phyloP scores from a whole-genome alignment of 495 filamentous ascomycete genomes.

The Rhypophila decipiens region DNA sequence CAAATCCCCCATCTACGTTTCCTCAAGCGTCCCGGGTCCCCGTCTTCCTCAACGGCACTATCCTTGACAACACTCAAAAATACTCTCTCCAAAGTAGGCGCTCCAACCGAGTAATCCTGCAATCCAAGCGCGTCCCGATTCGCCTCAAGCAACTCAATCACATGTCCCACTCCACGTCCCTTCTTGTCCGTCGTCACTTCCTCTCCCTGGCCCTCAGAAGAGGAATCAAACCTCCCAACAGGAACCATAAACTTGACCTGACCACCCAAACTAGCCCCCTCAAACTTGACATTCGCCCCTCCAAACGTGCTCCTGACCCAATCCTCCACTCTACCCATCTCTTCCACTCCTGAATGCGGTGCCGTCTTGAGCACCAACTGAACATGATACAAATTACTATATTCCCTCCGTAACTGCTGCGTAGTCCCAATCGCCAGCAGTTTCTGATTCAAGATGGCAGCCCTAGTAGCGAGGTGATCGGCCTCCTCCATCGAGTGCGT shows the following conservation, averaged over 20 bases:
- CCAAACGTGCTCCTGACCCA: conserved; percentile 55
- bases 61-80: conserved; percentile 71
- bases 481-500: conserved; percentile 76
- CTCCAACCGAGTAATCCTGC: conserved; percentile 68
- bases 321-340: conserved; percentile 53
- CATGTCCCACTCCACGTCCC: conserved; percentile 26
- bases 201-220: neutral
- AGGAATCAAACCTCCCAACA: conserved; percentile 12
- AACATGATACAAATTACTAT: conserved; percentile 55
- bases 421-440: conserved; percentile 64
- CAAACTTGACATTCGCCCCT: conserved; percentile 53
- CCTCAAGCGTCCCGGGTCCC: too few species aligned
- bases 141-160: conserved; percentile 47
- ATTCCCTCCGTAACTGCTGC: conserved; percentile 48
- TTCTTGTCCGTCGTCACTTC: neutral
- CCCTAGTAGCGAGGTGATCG: conserved; percentile 59
- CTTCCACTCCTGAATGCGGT: conserved; percentile 55
- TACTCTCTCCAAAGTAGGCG: conserved; percentile 75
- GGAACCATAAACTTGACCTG: conserved; percentile 73
- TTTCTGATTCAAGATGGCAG: conserved; percentile 55
- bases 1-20: too few species aligned
- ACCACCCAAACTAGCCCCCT: conserved; percentile 67
- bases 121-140: conserved; percentile 57
- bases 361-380: conserved; percentile 65
- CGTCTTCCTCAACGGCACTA: conserved; percentile 68